Evolutionary conservation across 2,329 filamentous ascomycete species (phyloP), one percentile per base, ranked within the genome.

Genomic region (Hysterium pulicare): DNA sequence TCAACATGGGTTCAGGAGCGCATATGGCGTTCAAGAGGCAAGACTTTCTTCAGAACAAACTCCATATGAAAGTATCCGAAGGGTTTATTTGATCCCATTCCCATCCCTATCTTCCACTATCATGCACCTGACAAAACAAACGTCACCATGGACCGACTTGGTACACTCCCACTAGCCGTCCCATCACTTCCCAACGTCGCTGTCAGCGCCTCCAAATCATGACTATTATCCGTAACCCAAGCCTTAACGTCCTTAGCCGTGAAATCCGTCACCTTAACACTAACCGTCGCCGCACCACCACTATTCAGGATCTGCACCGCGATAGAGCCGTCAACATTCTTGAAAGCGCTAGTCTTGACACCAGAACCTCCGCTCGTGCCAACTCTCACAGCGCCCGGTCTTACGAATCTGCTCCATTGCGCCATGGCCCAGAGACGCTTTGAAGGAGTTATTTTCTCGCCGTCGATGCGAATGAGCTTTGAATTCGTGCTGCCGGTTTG

Each of bases 381-480:
- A 16, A 72, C 52, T 20, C 69, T 57, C 15, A 58, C 51, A 6
- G 69, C 67, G 10, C 67, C 68, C 1, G 64, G 67, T 13, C 67
- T 48, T 5, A 71, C 64, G 50, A 65, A 64, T 17, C 65, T 54
- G 38, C 51, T 55, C 55, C 66, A 72, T 39, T 68, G 66, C 3
- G 68, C 69, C 36, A 70, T 65, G 0, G 69, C 69, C 67, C 68
- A 72, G 5, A 71, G 54, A 5, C 64, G 57, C 40, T 64, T 66
- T 9, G 54, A 58, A 1, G 61, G 53, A 16, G 58, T 62, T 9
- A 68, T 55, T 42, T 62, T 61, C 23, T 65, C 62, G 36, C 60
- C 57, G 6, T 48, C 43, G 22, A 67, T 62, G 39, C 64, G 55
- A 38, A 69, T 54, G 16, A 68, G 58, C 38, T 58, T 63, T 33